phyloP scores from a whole-genome alignment of 495 filamentous ascomycete genomes.

The Podospora sp. region DNA sequence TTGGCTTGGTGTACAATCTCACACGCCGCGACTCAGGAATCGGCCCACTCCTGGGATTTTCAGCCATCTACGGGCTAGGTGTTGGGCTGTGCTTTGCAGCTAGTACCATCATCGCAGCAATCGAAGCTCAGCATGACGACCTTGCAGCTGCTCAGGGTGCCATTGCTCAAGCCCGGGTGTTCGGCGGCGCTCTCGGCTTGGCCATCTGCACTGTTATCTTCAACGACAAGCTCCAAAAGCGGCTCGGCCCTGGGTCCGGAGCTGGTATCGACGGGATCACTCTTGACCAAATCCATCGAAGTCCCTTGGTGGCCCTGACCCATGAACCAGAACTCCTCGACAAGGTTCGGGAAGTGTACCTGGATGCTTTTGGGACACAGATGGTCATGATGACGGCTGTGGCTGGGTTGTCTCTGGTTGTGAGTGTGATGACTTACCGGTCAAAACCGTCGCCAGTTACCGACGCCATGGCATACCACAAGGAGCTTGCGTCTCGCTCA shows the following conservation, averaged over 20 bases:
- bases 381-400: constrained; percentile 33
- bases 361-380: constrained; percentile 29
- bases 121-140: constrained; percentile 50
- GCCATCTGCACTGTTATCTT: constrained; percentile 50
- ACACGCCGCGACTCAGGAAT: constrained; percentile 36
- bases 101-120: constrained; percentile 53
- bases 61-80: constrained; percentile 58
- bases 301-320: constrained; percentile 20
- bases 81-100: constrained; percentile 54
- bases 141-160: constrained; percentile 58
- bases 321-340: background rate
- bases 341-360: constrained; percentile 26
- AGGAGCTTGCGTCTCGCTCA: constrained; percentile 22
- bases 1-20: constrained; percentile 48
- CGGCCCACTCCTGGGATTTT: constrained; percentile 51
- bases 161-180: constrained; percentile 57
- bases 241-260: constrained; percentile 22
- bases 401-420: constrained; percentile 32
- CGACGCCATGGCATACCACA: constrained; percentile 31
- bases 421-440: constrained; percentile 31
- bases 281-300: constrained; percentile 27
- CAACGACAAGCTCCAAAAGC: constrained; percentile 29
- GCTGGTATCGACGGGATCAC: constrained; percentile 25
- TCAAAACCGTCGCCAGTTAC: constrained; percentile 24
- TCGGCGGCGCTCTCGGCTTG: constrained; percentile 61